Conservation (phyloP, 345 rosid species). For the Heritiera littoralis region DNA sequence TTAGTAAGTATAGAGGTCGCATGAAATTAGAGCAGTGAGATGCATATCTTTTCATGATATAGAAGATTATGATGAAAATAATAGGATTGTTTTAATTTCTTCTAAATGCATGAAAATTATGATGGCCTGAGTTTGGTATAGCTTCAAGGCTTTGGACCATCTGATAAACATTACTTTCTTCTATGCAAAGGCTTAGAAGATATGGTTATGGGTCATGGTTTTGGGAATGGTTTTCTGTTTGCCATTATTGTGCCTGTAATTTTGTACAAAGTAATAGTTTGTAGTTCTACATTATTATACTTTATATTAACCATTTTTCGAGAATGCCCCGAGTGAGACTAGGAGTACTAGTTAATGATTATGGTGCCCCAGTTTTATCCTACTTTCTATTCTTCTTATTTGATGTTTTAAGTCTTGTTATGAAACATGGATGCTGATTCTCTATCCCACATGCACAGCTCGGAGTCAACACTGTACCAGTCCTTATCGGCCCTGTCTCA, state of each 20-base stretch:
- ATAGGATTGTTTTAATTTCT: background rate
- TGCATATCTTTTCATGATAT: background rate
- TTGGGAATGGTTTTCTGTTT: background rate
- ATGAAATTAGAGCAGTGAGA: background rate
- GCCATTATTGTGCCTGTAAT: background rate
- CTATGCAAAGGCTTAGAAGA: background rate
- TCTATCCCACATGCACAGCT: conserved; percentile 59
- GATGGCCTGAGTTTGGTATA: background rate
- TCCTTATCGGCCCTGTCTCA: conserved; percentile 91
- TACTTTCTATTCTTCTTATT: background rate
- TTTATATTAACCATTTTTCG: background rate
- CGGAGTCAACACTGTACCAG: conserved; percentile 86
- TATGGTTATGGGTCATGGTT: background rate
- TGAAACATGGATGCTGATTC: conserved; percentile 24
- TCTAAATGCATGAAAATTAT: background rate
- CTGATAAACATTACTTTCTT: background rate
- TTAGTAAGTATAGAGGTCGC: background rate
- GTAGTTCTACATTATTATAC: background rate
- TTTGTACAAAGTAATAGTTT: background rate
- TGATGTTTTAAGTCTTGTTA: background rate
- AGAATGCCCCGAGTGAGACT: background rate
- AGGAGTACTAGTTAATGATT: background rate
- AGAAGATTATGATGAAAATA: background rate
- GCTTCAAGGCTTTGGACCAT: conserved; percentile 9
- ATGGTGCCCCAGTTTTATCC: background rate